phyloP scores from a whole-genome alignment of 768 basidiomycete genomes.

The Boletus subparvulus region DNA sequence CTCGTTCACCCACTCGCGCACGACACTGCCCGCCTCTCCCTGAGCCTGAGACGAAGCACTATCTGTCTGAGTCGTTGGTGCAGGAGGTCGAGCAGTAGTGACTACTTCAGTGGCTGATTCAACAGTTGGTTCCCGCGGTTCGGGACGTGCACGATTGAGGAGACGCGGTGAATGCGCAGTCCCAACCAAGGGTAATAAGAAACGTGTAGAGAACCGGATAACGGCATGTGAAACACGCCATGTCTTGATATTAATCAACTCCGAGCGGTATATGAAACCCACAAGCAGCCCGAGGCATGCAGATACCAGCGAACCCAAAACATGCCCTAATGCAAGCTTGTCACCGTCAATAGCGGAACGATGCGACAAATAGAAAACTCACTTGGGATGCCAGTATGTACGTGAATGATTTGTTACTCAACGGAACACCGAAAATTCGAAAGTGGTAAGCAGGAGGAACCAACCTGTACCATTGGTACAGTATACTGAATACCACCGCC shows the following conservation, averaged over 20 bases:
- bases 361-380: conserved; percentile 13
- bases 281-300: conserved; percentile 64
- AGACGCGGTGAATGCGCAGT: conserved; percentile 61
- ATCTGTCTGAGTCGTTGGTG: conserved; percentile 25
- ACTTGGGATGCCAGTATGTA: conserved; percentile 78
- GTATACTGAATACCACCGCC: conserved; percentile 71
- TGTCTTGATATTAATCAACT: conserved; percentile 72
- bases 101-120: conserved; percentile 49
- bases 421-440: conserved; percentile 67
- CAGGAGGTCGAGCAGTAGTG: conserved; percentile 54
- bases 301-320: conserved; percentile 64
- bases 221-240: conserved; percentile 71
- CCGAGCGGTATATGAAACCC: conserved; percentile 82
- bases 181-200: conserved; percentile 68
- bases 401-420: conserved; percentile 74
- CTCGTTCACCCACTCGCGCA: conserved; percentile 80
- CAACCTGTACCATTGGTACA: conserved; percentile 81
- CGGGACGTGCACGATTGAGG: conserved; percentile 74
- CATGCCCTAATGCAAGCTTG: conserved; percentile 67
- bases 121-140: conserved; percentile 29
- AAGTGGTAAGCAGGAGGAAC: conserved; percentile 77
- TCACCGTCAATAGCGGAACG: conserved; percentile 7
- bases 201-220: conserved; percentile 53
- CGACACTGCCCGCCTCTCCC: conserved; percentile 41
- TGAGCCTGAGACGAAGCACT: conserved; percentile 19